Conservation (phyloP, 805 yeast genomes). For the Phaffomyces thermotolerans region DNA sequence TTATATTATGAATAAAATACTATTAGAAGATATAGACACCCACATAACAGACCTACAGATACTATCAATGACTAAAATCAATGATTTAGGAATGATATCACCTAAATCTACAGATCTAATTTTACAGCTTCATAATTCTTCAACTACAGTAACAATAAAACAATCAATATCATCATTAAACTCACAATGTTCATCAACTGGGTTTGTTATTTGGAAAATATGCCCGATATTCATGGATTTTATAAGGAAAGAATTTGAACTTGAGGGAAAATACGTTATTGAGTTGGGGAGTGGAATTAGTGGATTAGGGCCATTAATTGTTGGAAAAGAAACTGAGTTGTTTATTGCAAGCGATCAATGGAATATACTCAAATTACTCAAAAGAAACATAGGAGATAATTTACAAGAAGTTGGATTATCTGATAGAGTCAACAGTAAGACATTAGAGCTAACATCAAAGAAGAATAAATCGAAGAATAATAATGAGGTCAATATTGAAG, state of each 20-base stretch:
- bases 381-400: constrained; percentile 39
- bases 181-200: constrained; percentile 40
- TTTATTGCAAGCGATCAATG: constrained; percentile 55
- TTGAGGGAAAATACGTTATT: constrained; percentile 27
- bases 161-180: constrained; percentile 29
- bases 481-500: constrained; percentile 28
- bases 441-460: background rate
- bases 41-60: background rate
- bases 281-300: constrained; percentile 61
- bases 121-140: constrained; percentile 5
- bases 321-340: constrained; percentile 26
- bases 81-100: constrained; percentile 6
- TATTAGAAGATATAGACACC: background rate
- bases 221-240: constrained; percentile 45
- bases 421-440: background rate
- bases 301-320: constrained; percentile 39
- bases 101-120: background rate
- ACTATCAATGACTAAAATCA: background rate
- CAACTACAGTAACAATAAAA: constrained; percentile 1
- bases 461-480: background rate
- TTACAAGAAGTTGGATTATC: constrained; percentile 14
- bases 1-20: background rate
- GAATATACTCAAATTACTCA: constrained; percentile 43
- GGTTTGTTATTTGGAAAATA: constrained; percentile 57
- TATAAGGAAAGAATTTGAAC: constrained; percentile 28